A percentile compares a stretch with the other conserved stretches of the same genome.
phyloP scores from a whole-genome alignment of 1,284 basidiomycete species.

The Neolentinus lepideus region DNA sequence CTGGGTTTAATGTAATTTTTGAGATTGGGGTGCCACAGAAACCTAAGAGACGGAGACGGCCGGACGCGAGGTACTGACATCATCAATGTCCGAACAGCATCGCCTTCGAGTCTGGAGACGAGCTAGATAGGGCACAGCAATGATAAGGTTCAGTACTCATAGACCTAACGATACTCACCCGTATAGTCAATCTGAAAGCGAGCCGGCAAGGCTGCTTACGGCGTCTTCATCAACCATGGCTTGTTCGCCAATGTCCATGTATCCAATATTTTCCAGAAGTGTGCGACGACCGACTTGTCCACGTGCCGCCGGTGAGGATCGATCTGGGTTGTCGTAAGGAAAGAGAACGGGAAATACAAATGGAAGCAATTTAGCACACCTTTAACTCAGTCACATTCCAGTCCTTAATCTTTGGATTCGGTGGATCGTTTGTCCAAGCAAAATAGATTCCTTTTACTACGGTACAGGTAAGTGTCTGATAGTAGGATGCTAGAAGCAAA shows the following conservation, averaged over 20 bases:
- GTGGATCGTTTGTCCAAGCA: constrained; percentile 87
- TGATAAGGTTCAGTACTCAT: too few relatives aligned
- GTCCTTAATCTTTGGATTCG: constrained; percentile 83
- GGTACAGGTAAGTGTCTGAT: constrained; percentile 4
- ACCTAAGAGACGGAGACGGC: too few relatives aligned
- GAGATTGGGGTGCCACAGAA: too few relatives aligned
- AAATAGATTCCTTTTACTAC: constrained; percentile 91
- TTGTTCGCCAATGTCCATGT: constrained; percentile 78
- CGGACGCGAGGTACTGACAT: too few relatives aligned
- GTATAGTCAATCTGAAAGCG: too few relatives aligned
- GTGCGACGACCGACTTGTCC: constrained; percentile 92
- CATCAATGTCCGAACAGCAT: too few relatives aligned
- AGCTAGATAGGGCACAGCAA: too few relatives aligned
- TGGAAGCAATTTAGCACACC: constrained; percentile 32
- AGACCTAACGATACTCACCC: too few relatives aligned
- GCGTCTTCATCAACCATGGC: constrained; percentile 52
- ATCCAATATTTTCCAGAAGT: constrained; percentile 92
- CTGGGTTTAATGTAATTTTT: too few relatives aligned
- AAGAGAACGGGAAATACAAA: not conserved
- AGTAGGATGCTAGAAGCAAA: too few relatives aligned
- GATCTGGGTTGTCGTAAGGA: too few relatives aligned
- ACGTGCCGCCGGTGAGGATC: constrained; percentile 87
- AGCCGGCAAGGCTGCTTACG: not conserved
- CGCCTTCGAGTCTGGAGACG: too few relatives aligned
- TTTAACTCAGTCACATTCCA: constrained; percentile 97